Base-by-base conservation (phyloP, 73 alveolate genomes). In the Paramecium tetraurelia region DNA sequence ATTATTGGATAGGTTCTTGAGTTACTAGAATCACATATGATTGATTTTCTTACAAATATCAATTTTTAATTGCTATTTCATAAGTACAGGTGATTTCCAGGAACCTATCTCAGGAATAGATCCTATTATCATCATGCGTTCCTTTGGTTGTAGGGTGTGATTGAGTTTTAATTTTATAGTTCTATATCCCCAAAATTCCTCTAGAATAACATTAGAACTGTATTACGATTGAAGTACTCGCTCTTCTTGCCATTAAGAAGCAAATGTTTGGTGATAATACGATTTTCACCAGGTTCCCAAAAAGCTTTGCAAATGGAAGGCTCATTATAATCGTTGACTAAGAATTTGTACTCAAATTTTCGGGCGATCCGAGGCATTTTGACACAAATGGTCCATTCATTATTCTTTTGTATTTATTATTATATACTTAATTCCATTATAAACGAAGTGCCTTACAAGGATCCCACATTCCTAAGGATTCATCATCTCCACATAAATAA, bases 271-370 rank as follows among this genome's bases (percentile, higher is more conserved):
- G 86, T 48, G 50, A 80, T 46, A 9, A 80, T 46, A 8, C 90
- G 90, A 80, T 80, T 80, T 46, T 80, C 90, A 24, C 90, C 90
- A 22, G 70, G 70, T 41, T 80, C 90, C 90, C 90, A 80, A 24
- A 22, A 24, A 10, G 75, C 75, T 31, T 80, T 11, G 31, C 20
- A 21, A 43, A 31, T 22, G 41, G 70, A 24, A 40, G 90, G 90
- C 31, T 80, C 57, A 80, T 12, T 8, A 24, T 16, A 72, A 72
- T 80, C 53, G 75, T 80, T 80, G 22, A 80, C 48, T n/a, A 80
- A 9, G 57, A 80, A 80, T 80, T 80, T 80, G 72, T 80, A 80
- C 33, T 80, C 76, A 80, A 43, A 40, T 27, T 80, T 22, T 24
- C 90, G 46, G 20, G 29, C 71, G 6, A 24, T 11, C 18, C 76